Evolutionary conservation across 192 early-diverging fungal species (phyloP).

Genomic region (Haplosporangium gracile): DNA sequence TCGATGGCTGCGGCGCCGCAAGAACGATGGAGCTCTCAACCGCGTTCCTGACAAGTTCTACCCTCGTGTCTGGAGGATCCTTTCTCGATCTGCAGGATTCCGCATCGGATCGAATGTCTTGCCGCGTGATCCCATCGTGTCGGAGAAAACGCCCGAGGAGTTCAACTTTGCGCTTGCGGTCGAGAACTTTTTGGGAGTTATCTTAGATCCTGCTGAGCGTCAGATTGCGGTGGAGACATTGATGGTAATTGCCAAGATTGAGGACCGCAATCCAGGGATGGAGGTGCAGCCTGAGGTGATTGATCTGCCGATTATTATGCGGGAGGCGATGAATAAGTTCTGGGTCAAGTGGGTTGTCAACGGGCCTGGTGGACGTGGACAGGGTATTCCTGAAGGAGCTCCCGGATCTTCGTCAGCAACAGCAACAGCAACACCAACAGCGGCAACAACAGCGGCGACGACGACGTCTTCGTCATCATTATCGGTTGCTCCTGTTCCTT

Average conservation of each 20-base stretch:
- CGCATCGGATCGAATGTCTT: conserved; percentile 69
- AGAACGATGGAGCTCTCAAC: conserved; percentile 90
- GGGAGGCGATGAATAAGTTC: conserved; percentile 73
- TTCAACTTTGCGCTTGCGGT: conserved; percentile 87
- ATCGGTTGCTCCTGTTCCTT: conserved; percentile 1
- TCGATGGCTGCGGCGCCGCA: conserved; percentile 81
- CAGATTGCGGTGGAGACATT: conserved; percentile 82
- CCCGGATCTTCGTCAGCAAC: conserved; percentile 28
- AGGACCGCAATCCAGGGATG: conserved; percentile 73
- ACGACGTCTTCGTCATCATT: not conserved
- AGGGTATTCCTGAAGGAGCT: conserved; percentile 40
- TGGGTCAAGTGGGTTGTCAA: conserved; percentile 80
- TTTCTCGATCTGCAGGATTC: conserved; percentile 73
- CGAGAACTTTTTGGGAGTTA: conserved; percentile 78
- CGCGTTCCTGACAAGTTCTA: conserved; percentile 85
- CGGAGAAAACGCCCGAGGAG: conserved; percentile 86
- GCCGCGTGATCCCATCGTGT: conserved; percentile 82
- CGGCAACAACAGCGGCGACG: not conserved
- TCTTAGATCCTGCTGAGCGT: conserved; percentile 83
- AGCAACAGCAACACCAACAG: not conserved
- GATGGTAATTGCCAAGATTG: conserved; percentile 73
- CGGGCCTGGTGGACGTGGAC: conserved; percentile 42
- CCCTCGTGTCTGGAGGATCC: conserved; percentile 78
- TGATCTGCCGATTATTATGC: conserved; percentile 74
- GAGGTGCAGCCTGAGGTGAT: conserved; percentile 60